These are phyloP conservation scores for Fraxinus quadrangulata DNA, from an alignment of 257 asterid genomes.

Conservation along the genomic window DNA sequence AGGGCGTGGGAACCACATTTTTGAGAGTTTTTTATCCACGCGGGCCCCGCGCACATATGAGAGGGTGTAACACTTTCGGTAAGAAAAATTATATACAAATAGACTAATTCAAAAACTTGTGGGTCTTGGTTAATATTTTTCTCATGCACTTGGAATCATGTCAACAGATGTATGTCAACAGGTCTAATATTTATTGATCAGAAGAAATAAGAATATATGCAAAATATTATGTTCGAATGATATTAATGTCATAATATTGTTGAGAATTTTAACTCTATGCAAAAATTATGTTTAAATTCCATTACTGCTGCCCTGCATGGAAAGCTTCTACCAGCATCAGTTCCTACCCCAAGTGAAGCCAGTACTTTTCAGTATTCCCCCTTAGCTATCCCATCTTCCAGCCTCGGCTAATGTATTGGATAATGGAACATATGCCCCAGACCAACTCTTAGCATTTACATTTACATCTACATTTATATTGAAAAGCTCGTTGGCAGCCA, in stretches of 20 bases:
- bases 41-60: too few species aligned
- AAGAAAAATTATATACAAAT: too few species aligned
- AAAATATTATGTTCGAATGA: too few species aligned
- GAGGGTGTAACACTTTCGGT: too few species aligned
- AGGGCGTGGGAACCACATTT: too few species aligned
- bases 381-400: too few species aligned
- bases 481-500: constrained; percentile 79
- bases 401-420: constrained; percentile 48
- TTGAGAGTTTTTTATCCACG: too few species aligned
- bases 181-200: background rate
- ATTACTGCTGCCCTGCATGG: too few species aligned
- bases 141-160: background rate
- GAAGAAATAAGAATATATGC: background rate
- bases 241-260: too few species aligned
- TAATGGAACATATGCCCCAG: constrained; percentile 68
- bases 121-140: background rate
- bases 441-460: constrained; percentile 38
- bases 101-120: background rate
- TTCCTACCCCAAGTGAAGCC: too few species aligned
- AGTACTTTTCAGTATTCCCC: too few species aligned
- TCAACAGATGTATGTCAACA: constrained; percentile 1
- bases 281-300: background rate
- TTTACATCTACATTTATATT: constrained; percentile 20
- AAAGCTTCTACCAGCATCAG: too few species aligned
- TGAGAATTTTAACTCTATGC: background rate